A percentile compares a stretch with the other conserved stretches of the same genome.
Conservation (phyloP, 2,329 filamentous ascomycete species). For the Talaromyces pinophilus region DNA sequence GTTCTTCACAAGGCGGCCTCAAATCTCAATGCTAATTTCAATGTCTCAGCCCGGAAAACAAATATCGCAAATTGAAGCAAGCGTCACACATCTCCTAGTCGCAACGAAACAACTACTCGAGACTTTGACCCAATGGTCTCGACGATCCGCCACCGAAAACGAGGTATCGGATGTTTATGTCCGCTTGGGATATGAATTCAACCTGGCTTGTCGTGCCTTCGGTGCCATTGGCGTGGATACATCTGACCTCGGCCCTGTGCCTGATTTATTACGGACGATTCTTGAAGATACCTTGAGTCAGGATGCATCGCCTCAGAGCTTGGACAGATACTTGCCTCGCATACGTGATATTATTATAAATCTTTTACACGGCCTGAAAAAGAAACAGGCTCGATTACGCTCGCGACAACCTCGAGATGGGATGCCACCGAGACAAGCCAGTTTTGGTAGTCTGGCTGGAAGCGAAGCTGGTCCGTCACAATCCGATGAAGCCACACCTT, state of each 20-base stretch:
- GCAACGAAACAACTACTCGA: constrained; percentile 97
- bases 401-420: constrained; percentile 55
- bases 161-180: constrained; percentile 99
- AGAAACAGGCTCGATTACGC: constrained; percentile 87
- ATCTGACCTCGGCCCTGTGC: constrained; percentile 89
- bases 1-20: neutral
- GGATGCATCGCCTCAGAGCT: constrained; percentile 87
- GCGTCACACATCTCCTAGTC: constrained; percentile 94
- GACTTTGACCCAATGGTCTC: constrained; percentile 96
- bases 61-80: constrained; percentile 97
- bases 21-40: constrained; percentile 12
- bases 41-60: constrained; percentile 64
- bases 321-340: constrained; percentile 88
- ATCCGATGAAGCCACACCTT: constrained; percentile 39
- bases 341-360: constrained; percentile 99
- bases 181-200: constrained; percentile 96
- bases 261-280: constrained; percentile 84
- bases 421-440: constrained; percentile 44
- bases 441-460: constrained; percentile 49
- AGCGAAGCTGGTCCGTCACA: constrained; percentile 45
- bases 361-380: constrained; percentile 89
- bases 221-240: constrained; percentile 96
- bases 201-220: constrained; percentile 96
- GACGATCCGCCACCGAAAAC: constrained; percentile 83
- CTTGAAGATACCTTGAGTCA: constrained; percentile 95